A percentile compares a stretch with the other conserved stretches of the same genome.
These are phyloP conservation scores for Tetratostichococcus sp. DNA, from an alignment of 139 green algal genomes.

Conservation along the genomic window DNA sequence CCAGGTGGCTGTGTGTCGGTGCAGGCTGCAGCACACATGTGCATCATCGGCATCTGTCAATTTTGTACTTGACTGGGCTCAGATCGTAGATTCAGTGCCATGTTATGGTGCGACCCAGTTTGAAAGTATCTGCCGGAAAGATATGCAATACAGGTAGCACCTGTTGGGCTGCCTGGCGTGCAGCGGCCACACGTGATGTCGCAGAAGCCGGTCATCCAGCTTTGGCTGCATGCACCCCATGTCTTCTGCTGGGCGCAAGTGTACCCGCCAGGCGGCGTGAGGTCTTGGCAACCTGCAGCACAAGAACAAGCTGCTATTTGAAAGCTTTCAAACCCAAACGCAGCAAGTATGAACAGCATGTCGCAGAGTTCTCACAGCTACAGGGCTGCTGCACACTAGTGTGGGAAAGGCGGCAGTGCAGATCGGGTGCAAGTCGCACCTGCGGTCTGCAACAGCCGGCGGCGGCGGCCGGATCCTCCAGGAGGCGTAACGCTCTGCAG, in stretches of 20 bases:
- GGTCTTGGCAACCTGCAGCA: constrained; percentile 8
- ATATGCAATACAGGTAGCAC: too few relatives aligned
- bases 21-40: background rate
- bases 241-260: constrained; percentile 14
- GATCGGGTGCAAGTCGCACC: background rate
- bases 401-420: too few relatives aligned
- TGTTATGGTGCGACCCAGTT: too few relatives aligned
- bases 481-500: background rate
- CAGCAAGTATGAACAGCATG: too few relatives aligned
- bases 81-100: too few relatives aligned
- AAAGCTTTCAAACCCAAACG: too few relatives aligned
- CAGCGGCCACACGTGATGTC: constrained; percentile 11
- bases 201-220: constrained; percentile 21
- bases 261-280: constrained; percentile 5
- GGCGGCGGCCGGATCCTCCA: too few relatives aligned
- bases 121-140: too few relatives aligned
- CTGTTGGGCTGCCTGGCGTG: background rate
- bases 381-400: too few relatives aligned
- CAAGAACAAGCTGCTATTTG: background rate
- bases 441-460: background rate
- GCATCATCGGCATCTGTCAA: too few relatives aligned
- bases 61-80: too few relatives aligned
- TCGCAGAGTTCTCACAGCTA: too few relatives aligned
- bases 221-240: constrained; percentile 18
- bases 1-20: constrained; percentile 2